Percentiles rank a stretch among this genome's conserved stretches.
Evolutionary conservation across 2,329 filamentous ascomycete genomes (phyloP).

Genomic region (Exophiala sp.): DNA sequence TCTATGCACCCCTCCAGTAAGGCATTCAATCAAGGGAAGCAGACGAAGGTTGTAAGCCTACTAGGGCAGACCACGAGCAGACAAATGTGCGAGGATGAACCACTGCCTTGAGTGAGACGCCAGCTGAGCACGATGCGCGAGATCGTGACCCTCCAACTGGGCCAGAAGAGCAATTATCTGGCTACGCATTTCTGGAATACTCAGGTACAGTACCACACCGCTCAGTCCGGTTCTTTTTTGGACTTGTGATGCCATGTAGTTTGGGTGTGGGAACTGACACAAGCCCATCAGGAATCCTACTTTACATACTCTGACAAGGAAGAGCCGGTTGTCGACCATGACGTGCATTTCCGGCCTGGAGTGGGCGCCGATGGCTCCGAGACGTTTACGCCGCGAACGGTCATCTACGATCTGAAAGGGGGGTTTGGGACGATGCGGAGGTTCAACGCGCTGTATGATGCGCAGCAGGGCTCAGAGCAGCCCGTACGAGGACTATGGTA

Average conservation of each 20-base stretch:
- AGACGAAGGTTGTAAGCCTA: too few relatives aligned
- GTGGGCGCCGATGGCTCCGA: constrained; percentile 76
- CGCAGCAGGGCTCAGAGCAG: constrained; percentile 36
- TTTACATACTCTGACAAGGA: constrained; percentile 75
- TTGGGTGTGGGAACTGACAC: constrained; percentile 1
- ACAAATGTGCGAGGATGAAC: too few relatives aligned
- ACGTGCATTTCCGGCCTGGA: constrained; percentile 82
- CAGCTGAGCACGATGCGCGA: constrained; percentile 65
- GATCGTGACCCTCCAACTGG: constrained; percentile 88
- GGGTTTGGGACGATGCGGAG: constrained; percentile 83
- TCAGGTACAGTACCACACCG: too few relatives aligned
- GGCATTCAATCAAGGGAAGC: too few relatives aligned
- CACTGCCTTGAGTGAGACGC: background rate
- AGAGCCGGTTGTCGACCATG: constrained; percentile 65
- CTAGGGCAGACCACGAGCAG: too few relatives aligned
- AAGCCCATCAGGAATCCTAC: constrained; percentile 75
- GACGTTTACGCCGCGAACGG: constrained; percentile 82
- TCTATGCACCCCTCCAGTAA: too few relatives aligned
- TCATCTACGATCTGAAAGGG: constrained; percentile 93
- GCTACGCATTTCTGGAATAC: constrained; percentile 97
- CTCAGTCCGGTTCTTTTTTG: too few relatives aligned
- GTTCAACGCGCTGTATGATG: constrained; percentile 80
- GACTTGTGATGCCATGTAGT: background rate
- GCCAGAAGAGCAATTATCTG: constrained; percentile 85
- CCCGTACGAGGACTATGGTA: background rate